Evolutionary conservation across 1,284 basidiomycete genomes (phyloP), one percentile per base, ranked within the genome.

Genomic region (Quambalaria eucalypti): DNA sequence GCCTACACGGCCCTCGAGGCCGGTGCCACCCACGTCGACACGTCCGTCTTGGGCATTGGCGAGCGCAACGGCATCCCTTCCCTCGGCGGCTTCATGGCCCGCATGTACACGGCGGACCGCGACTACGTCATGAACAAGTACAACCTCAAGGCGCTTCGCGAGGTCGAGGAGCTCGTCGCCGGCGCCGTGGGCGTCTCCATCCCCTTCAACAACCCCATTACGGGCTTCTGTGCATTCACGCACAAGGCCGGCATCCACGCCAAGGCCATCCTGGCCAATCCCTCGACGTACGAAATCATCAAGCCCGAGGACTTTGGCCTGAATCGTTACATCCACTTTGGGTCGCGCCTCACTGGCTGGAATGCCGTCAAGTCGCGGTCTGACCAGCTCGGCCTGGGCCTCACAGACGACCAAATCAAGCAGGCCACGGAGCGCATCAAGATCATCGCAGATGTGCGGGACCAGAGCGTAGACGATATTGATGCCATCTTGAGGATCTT

Each of bases 161-260:
- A 98, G 79, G 88, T 99, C 66, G 95, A 99, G 80, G 97, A 98
- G 81, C 81, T 97, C 72, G 93, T 99, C 63, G 95, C 95, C 56
- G 92, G 97, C 78, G 92, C 93, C 50, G 95, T 99, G 60, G 90
- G 97, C 78, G 90, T 98, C 76, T 90, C 91, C 71, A 85, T 99
- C 46, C 93, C 95, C 38, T 99, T 98, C 81, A 90, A 88, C 84
- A 93, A 95, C 78, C 81, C 81, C 74, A 82, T 83, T 69, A 83
- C 82, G 55, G 95, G 95, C 28, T 98, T 97, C 80, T 98, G 95
- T 76, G 95, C 95, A 19, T 99, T 99, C 81, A 99, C 95, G 26
- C 95, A 98, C 86, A 98, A 99, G 85, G 95, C 95, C 29, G 95
- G 95, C 78, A 99, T 99, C 68, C 95, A 99, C 78, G 95, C 95